Evolutionary conservation across 78 protist genomes (phyloP).

Genomic region (Dictyostelium capitatum): DNA sequence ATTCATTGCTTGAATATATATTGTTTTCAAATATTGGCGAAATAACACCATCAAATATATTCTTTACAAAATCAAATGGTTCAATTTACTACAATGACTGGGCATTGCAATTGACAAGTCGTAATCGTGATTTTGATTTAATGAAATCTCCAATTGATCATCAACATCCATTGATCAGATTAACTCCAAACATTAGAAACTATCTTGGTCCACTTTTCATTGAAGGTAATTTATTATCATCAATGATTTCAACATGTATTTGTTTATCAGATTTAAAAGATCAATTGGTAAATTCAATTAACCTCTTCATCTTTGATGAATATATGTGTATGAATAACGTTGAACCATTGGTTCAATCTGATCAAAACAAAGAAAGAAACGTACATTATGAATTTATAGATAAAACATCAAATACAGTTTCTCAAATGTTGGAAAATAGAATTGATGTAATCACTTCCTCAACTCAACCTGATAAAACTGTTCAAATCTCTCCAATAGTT

Average conservation of each 20-base stretch:
- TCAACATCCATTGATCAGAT: constrained; percentile 20
- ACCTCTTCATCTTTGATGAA: constrained; percentile 39
- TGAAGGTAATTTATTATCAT: constrained; percentile 58
- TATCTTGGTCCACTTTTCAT: constrained; percentile 55
- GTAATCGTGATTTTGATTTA: background rate
- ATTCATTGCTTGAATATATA: constrained; percentile 24
- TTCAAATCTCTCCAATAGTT: constrained; percentile 49
- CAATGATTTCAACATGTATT: constrained; percentile 37
- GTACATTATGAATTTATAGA: constrained; percentile 58
- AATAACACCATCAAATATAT: constrained; percentile 42
- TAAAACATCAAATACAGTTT: constrained; percentile 3
- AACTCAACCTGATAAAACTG: constrained; percentile 68
- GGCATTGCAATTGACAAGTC: background rate
- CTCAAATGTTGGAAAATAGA: constrained; percentile 51
- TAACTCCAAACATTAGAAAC: constrained; percentile 61
- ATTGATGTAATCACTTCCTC: constrained; percentile 45
- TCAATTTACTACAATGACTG: constrained; percentile 55
- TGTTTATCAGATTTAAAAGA: constrained; percentile 60
- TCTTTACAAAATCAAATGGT: constrained; percentile 31
- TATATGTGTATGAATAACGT: constrained; percentile 20
- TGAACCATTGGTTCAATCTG: background rate
- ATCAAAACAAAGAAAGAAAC: constrained; percentile 14
- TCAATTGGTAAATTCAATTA: constrained; percentile 38
- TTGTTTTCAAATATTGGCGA: constrained; percentile 6
- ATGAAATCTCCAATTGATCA: background rate